Conservation (phyloP, 257 asterid species). For the Haberlea rhodopensis region DNA sequence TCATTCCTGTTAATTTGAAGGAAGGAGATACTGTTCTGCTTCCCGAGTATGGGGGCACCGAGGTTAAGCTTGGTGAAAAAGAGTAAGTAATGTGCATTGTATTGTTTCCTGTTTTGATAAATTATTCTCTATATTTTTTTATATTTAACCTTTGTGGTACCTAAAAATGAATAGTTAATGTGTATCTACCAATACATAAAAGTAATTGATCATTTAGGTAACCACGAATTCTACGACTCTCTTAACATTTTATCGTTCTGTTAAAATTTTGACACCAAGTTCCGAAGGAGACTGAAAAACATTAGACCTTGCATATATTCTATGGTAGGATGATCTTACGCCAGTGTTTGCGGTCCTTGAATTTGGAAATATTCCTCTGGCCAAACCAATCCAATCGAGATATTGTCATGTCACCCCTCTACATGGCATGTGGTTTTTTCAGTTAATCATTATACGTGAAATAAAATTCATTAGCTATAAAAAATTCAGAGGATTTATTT, state of each 20-base stretch:
- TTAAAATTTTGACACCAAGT: background rate
- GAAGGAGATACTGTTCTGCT: slow-evolving; percentile 65
- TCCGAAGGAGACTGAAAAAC: background rate
- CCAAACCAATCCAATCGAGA: background rate
- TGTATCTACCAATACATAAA: no score
- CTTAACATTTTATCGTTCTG: background rate
- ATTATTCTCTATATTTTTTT: background rate
- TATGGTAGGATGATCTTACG: background rate
- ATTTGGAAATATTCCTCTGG: background rate
- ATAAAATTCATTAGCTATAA: background rate
- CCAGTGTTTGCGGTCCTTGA: background rate
- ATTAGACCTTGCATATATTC: background rate
- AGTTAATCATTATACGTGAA: no score
- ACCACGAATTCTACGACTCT: background rate
- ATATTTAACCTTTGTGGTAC: background rate
- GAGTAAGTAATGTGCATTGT: slow-evolving; percentile 34
- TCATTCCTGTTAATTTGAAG: slow-evolving; percentile 49
- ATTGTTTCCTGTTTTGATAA: background rate
- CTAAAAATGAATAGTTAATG: background rate
- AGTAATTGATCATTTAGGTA: no score
- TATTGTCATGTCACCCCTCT: no score
- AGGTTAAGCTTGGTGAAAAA: slow-evolving; percentile 66
- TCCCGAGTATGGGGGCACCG: slow-evolving; percentile 66
- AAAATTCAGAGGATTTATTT: background rate
- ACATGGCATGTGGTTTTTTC: background rate